phyloP scores from a whole-genome alignment of 208 protist species.

The Acanthamoeba sp. region DNA sequence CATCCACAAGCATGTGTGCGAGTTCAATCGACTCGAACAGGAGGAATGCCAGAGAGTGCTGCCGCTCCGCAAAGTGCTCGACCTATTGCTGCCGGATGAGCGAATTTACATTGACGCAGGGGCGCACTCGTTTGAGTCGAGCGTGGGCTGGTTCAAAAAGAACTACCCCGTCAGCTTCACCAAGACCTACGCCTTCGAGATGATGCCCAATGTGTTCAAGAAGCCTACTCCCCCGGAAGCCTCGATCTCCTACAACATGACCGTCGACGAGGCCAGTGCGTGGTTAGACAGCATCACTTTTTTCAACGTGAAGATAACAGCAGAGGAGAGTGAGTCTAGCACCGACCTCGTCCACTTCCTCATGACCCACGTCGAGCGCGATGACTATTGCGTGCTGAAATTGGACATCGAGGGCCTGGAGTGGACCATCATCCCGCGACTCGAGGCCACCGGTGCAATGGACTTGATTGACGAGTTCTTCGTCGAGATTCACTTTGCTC shows the following conservation, averaged over 20 bases:
- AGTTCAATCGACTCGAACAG: background rate
- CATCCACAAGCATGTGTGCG: background rate
- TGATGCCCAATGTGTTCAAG: background rate
- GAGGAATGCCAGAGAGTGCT: background rate
- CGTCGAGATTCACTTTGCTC: background rate
- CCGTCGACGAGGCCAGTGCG: background rate
- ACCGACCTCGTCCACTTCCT: background rate
- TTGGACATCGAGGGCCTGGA: background rate
- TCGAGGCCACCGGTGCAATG: background rate
- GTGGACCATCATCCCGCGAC: background rate
- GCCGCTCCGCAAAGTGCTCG: background rate
- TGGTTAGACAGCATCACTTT: background rate
- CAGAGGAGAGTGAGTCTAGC: background rate
- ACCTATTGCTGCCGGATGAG: background rate
- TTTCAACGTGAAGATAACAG: background rate
- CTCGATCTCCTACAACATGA: background rate
- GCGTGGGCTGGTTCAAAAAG: background rate
- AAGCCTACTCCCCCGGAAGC: too few species aligned
- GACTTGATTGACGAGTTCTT: background rate
- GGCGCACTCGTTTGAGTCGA: background rate
- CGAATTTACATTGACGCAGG: background rate
- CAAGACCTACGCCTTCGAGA: background rate
- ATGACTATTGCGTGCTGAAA: background rate
- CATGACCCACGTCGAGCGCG: background rate
- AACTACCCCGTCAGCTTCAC: background rate